Evolutionary conservation across 225 moss, liverwort and hornwort genomes (phyloP), one percentile per base, ranked within the genome.

Genomic region (Polytrichum formosum): DNA sequence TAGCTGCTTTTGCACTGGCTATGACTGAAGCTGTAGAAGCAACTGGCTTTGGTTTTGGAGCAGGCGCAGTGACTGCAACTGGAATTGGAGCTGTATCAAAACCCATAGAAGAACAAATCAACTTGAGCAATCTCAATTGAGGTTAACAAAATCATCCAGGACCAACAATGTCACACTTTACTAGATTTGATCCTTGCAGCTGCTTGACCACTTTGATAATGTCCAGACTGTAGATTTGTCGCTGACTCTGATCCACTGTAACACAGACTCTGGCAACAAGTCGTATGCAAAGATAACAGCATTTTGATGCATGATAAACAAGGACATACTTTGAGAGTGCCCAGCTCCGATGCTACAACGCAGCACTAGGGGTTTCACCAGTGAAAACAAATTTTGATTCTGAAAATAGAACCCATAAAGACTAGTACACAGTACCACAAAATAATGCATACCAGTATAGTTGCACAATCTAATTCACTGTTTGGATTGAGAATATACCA

Each of bases 1-100:
- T 93, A 0, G 83, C 78, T 70, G 72, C 72, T 72, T 84, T 91
- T n/a, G 88, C 88, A 75, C 79, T 84, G 31, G 84, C 88, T 8
- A 82, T 84, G 8, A 77, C 77, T 72, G 88, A 80, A 71, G 88
- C 88, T 66, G 84, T 84, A 73, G 88, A 75, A 70, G 81, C 66
- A 27, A 69, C 75, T 77, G 80, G 79, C 69, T 82, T 88, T 65
- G 69, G 84, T 64, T 55, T 62, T 37, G 70, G 74, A 73, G 74
- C 70, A 72, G 81, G 70, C n/a, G 70, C 81, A 64, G 81, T 69
- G 37, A 80, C 70, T 64, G 74, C 79, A 64, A 31, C 70, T 72
- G 84, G 79, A 66, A 71, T 76, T 33, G 54, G 81, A 79, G 63
- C 46, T 53, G 72, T 35, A 30, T 6, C 29, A 18, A 19, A 29